phyloP scores from a whole-genome alignment of 1,284 basidiomycete species.

The Cutaneotrichosporon mucoides region DNA sequence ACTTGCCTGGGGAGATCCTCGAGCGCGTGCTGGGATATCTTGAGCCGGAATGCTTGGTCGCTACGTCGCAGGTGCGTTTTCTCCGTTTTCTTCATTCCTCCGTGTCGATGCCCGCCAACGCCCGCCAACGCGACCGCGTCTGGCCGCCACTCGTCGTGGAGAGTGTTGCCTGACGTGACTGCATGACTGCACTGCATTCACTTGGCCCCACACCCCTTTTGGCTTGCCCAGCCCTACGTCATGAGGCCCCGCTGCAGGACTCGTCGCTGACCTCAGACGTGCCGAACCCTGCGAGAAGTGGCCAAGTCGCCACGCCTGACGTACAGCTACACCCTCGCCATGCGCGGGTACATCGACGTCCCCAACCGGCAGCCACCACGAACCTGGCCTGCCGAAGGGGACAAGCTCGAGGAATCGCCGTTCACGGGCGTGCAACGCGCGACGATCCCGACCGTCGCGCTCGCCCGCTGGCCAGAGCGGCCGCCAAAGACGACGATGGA shows the following conservation, averaged over 20 bases:
- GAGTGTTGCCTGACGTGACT: too few species aligned
- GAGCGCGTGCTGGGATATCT: slow-evolving; percentile 5
- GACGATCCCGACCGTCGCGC: slow-evolving; percentile 17
- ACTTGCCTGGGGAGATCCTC: slow-evolving; percentile 9
- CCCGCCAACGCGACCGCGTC: too few species aligned
- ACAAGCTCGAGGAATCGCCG: slow-evolving; percentile 15
- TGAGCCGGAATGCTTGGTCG: neutral
- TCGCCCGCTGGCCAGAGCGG: slow-evolving; percentile 21
- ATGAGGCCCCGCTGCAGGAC: too few species aligned
- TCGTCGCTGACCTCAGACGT: slow-evolving; percentile 9
- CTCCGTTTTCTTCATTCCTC: too few species aligned
- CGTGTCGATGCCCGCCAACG: too few species aligned
- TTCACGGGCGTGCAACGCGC: slow-evolving; percentile 18
- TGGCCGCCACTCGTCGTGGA: too few species aligned
- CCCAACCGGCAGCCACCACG: neutral
- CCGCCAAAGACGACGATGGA: slow-evolving; percentile 12
- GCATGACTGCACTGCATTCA: too few species aligned
- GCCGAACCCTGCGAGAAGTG: neutral
- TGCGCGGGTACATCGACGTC: slow-evolving; percentile 6
- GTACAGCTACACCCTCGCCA: slow-evolving; percentile 5
- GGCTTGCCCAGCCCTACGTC: too few species aligned
- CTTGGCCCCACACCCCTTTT: too few species aligned
- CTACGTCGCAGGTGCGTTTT: neutral
- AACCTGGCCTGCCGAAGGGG: neutral
- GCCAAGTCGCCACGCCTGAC: slow-evolving; percentile 2